These are phyloP conservation scores for Mycosphaerelloides madeirae DNA, from an alignment of 2,329 filamentous ascomycete genomes.

Conservation along the genomic window DNA sequence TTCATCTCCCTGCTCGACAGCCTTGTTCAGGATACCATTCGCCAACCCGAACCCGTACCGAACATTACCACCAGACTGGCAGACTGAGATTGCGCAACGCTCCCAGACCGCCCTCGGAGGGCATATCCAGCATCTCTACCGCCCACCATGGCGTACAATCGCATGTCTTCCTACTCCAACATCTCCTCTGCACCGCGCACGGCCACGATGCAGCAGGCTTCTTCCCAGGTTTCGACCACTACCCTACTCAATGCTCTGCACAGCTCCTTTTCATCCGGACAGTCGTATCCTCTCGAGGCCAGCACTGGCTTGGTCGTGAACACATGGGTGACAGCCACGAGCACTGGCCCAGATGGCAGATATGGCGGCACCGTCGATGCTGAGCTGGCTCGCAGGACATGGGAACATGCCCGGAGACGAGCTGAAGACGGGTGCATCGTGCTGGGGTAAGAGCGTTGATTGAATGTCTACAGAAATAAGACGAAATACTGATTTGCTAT, in stretches of 20 bases:
- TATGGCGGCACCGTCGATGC: constrained; percentile 75
- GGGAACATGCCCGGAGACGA: constrained; percentile 92
- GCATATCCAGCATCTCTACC: constrained; percentile 13
- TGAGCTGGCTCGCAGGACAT: constrained; percentile 72
- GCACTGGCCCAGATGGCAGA: constrained; percentile 62
- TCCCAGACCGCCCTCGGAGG: constrained; percentile 18
- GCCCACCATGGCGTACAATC: constrained; percentile 55
- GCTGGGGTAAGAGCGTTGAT: constrained; percentile 57
- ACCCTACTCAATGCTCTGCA: constrained; percentile 89
- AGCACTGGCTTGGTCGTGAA: constrained; percentile 91
- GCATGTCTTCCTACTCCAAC: constrained; percentile 58
- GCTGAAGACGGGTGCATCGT: constrained; percentile 94
- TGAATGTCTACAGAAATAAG: neutral
- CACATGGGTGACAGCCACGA: constrained; percentile 82
- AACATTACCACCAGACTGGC: neutral
- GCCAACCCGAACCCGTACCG: neutral
- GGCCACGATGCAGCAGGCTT: constrained; percentile 48
- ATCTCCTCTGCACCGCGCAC: constrained; percentile 51
- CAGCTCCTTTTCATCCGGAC: constrained; percentile 74
- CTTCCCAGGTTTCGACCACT: constrained; percentile 82
- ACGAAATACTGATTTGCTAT: constrained; percentile 6
- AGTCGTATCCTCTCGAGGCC: constrained; percentile 82
- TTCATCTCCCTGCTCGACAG: neutral
- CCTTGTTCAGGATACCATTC: neutral
- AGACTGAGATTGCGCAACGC: neutral